A percentile compares a stretch with the other conserved stretches of the same genome.
Evolutionary conservation across 306 rosid genomes (phyloP).

Genomic region (Arachis hypogaea): DNA sequence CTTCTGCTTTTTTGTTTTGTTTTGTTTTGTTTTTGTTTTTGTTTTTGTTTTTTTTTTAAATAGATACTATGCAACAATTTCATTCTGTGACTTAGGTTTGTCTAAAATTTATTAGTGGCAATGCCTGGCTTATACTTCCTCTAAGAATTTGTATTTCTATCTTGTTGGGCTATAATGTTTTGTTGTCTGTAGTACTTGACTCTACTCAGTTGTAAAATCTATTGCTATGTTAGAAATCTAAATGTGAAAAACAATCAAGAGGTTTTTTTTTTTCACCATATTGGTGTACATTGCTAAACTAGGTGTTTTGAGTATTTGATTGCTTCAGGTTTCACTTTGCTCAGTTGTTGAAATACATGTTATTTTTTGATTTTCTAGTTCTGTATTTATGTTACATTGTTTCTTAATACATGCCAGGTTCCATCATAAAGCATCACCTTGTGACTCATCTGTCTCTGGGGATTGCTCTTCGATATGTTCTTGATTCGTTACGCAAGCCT

Average conservation of each 20-base stretch:
- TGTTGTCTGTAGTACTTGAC: slow-evolving; percentile 8
- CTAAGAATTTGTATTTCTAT: no score
- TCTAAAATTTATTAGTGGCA: neutral
- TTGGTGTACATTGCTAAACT: slow-evolving; percentile 9
- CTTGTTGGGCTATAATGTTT: neutral
- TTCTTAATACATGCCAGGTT: slow-evolving; percentile 56
- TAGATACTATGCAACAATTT: no score
- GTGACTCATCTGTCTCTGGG: slow-evolving; percentile 94
- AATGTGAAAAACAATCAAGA: neutral
- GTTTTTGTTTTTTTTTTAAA: no score
- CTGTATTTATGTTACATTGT: neutral
- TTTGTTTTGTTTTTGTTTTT: no score
- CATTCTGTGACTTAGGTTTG: no score
- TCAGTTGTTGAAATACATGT: neutral
- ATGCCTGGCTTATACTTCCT: neutral
- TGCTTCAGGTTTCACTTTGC: slow-evolving; percentile 1
- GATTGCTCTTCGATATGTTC: slow-evolving; percentile 91
- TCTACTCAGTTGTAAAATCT: neutral
- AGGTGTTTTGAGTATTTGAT: slow-evolving; percentile 13
- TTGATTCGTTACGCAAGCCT: slow-evolving; percentile 98
- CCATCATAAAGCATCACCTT: slow-evolving; percentile 90
- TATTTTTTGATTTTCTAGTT: slow-evolving; percentile 10
- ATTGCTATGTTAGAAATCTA: neutral
- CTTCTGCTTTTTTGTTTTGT: no score
- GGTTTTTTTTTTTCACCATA: neutral